Conservation (phyloP, 441 rosid genomes). For the Erodium chrysanthum region DNA sequence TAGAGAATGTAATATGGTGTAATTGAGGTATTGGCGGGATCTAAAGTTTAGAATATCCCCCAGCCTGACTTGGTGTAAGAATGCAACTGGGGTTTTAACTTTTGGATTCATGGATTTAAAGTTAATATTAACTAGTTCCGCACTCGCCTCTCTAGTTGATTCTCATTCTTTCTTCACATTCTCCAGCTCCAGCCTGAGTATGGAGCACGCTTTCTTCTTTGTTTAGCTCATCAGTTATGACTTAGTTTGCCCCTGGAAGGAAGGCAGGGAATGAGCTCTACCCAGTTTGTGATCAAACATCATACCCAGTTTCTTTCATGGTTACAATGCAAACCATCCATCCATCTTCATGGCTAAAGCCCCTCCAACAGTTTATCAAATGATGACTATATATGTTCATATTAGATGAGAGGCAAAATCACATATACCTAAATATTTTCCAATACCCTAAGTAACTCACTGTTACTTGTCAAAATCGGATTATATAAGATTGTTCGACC, state of each 20-base stretch:
- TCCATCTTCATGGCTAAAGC: too few species aligned
- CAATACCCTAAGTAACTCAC: too few species aligned
- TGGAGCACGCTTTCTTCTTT: slow-evolving; percentile 64
- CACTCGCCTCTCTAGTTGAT: too few species aligned
- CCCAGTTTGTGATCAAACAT: neutral
- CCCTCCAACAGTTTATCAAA: too few species aligned
- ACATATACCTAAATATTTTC: too few species aligned
- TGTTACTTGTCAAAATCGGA: too few species aligned
- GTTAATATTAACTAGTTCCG: too few species aligned
- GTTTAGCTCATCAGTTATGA: slow-evolving; percentile 59
- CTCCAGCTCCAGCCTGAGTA: slow-evolving; percentile 56
- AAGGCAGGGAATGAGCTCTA: neutral
- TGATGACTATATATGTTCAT: too few species aligned
- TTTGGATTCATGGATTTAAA: slow-evolving; percentile 1
- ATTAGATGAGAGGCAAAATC: too few species aligned
- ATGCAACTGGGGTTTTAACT: slow-evolving; percentile 11
- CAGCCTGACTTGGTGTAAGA: slow-evolving; percentile 9
- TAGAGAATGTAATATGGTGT: slow-evolving; percentile 6
- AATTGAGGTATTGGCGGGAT: slow-evolving; percentile 15
- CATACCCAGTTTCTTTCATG: neutral
- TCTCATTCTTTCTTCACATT: slow-evolving; percentile 62
- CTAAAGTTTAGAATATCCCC: slow-evolving; percentile 15
- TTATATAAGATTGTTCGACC: too few species aligned
- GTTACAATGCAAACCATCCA: neutral
- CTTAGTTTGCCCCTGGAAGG: slow-evolving; percentile 3